Evolutionary conservation across 139 green algal species (phyloP).

Genomic region (Chlamydomonas urium): DNA sequence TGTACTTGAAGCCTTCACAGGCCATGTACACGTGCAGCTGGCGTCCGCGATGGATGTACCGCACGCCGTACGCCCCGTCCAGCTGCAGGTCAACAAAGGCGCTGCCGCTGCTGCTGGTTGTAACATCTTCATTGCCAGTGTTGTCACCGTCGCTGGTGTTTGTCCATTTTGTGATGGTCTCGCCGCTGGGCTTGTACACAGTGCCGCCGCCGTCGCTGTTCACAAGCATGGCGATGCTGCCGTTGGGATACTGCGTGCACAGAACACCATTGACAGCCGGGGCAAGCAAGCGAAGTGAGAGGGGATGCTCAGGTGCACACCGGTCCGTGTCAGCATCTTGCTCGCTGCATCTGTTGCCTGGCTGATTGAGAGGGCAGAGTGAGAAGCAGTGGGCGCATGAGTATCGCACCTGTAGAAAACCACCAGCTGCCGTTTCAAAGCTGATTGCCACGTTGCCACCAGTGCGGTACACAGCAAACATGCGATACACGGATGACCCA

Average conservation of each 20-base stretch:
- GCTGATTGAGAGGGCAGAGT: no score
- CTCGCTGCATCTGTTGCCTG: no score
- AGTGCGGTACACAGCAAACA: slow-evolving; percentile 19
- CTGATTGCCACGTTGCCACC: slow-evolving; percentile 27
- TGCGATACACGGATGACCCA: not conserved
- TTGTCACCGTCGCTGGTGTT: no score
- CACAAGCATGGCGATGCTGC: slow-evolving; percentile 6
- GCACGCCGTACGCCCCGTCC: not conserved
- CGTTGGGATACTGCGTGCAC: slow-evolving; percentile 29
- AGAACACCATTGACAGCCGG: not conserved
- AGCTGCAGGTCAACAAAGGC: slow-evolving; percentile 2
- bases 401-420: slow-evolving; percentile 24
- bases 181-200: not conserved
- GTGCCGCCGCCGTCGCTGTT: not conserved
- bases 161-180: slow-evolving; percentile 4
- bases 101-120: not conserved
- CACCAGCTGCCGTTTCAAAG: slow-evolving; percentile 22
- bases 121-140: not conserved
- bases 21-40: not conserved
- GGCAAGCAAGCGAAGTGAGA: not conserved
- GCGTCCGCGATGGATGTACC: not conserved
- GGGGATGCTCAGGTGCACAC: no score
- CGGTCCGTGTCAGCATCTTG: no score
- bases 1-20: slow-evolving; percentile 3
- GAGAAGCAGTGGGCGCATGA: not conserved